These are phyloP conservation scores for Verticillium longisporum DNA, from an alignment of 2,329 filamentous ascomycete genomes.

Conservation along the genomic window DNA sequence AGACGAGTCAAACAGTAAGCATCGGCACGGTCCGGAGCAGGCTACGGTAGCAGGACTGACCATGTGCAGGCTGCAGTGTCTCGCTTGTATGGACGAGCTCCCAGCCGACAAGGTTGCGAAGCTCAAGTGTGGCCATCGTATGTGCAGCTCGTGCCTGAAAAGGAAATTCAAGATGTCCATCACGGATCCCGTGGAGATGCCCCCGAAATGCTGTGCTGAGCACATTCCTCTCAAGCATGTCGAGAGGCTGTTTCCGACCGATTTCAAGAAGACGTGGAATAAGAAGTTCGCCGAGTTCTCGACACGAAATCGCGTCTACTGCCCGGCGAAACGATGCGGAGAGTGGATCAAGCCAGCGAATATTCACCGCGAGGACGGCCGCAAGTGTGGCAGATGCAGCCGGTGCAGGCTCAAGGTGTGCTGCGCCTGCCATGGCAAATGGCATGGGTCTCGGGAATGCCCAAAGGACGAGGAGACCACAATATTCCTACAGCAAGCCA, in stretches of 20 bases:
- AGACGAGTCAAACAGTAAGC: conserved; percentile 21
- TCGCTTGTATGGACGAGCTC: conserved; percentile 66
- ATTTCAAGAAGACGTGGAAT: conserved; percentile 77
- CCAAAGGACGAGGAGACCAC: conserved; percentile 63
- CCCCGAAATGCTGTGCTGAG: conserved; percentile 71
- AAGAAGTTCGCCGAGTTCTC: conserved; percentile 72
- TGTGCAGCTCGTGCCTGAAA: conserved; percentile 73
- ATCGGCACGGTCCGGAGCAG: not conserved
- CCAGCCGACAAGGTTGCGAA: conserved; percentile 58
- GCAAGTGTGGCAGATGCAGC: conserved; percentile 63
- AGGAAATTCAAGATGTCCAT: conserved; percentile 69
- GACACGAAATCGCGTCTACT: conserved; percentile 70
- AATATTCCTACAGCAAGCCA: conserved; percentile 56
- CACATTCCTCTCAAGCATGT: conserved; percentile 72
- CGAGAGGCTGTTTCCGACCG: conserved; percentile 63
- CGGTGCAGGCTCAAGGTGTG: conserved; percentile 71
- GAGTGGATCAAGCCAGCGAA: conserved; percentile 72
- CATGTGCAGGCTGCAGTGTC: conserved; percentile 47
- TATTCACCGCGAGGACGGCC: conserved; percentile 52
- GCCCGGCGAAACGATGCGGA: conserved; percentile 64
- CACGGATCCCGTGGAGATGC: conserved; percentile 74
- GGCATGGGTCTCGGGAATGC: conserved; percentile 65
- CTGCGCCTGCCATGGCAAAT: conserved; percentile 63
- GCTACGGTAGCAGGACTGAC: not conserved
- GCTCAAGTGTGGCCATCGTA: conserved; percentile 71